Evolutionary conservation across 345 rosid species (phyloP).

Genomic region (Salix exigua): DNA sequence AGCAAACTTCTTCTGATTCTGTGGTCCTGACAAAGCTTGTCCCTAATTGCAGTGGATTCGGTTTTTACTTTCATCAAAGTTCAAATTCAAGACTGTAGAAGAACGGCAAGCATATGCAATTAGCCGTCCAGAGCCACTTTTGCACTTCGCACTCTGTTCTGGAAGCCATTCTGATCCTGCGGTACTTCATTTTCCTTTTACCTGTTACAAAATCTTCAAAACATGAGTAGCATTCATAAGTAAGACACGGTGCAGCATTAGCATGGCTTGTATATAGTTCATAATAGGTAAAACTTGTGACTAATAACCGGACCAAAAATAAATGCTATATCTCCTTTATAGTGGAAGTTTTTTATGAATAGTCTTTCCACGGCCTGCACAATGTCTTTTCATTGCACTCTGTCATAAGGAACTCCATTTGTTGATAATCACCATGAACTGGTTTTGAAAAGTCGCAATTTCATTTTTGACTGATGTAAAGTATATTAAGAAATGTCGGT

Average conservation of each 20-base stretch:
- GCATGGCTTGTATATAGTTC: background rate
- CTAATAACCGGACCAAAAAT: background rate
- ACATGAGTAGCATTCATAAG: background rate
- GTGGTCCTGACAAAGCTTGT: conserved; percentile 17
- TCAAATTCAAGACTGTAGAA: conserved; percentile 74
- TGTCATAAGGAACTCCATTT: background rate
- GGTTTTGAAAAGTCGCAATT: background rate
- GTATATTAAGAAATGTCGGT: background rate
- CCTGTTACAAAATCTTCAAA: background rate
- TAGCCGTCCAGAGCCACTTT: conserved; percentile 62
- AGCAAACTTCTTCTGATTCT: background rate
- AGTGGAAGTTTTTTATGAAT: background rate
- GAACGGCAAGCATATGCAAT: conserved; percentile 60
- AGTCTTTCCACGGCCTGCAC: background rate
- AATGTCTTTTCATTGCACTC: background rate
- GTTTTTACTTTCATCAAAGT: conserved; percentile 53
- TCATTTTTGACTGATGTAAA: background rate
- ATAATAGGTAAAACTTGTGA: background rate
- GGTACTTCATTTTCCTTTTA: conserved; percentile 38
- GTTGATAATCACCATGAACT: background rate
- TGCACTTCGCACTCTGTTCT: conserved; percentile 78
- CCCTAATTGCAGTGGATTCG: conserved; percentile 71
- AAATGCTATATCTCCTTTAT: background rate
- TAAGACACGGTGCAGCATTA: background rate
- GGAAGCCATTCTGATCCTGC: conserved; percentile 99